Percentiles rank a stretch among this genome's conserved stretches.
These are phyloP conservation scores for Suillus decipiens DNA, from an alignment of 768 basidiomycete genomes.

Conservation along the genomic window DNA sequence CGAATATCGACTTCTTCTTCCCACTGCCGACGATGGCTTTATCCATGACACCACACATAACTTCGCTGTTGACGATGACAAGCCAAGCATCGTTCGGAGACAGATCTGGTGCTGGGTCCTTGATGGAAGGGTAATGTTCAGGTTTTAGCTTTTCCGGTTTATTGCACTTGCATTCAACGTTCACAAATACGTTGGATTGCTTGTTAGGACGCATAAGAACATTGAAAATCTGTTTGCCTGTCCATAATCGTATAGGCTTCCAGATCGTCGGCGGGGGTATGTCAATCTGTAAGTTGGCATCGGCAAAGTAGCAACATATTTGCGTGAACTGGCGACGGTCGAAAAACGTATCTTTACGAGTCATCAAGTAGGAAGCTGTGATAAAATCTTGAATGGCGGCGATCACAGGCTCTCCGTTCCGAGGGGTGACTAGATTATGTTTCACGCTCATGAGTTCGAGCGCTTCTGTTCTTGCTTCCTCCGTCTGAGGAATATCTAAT, in stretches of 20 bases:
- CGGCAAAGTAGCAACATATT: constrained; percentile 92
- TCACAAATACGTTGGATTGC: constrained; percentile 79
- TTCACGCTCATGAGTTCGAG: constrained; percentile 97
- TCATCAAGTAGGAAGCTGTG: constrained; percentile 95
- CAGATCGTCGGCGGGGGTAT: constrained; percentile 93
- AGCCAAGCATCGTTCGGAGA: constrained; percentile 98
- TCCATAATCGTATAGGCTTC: constrained; percentile 94
- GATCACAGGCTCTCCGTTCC: constrained; percentile 98
- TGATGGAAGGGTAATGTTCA: constrained; percentile 60
- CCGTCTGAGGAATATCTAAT: constrained; percentile 96
- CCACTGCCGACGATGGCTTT: constrained; percentile 97
- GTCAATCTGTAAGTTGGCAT: constrained; percentile 90
- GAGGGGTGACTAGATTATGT: constrained; percentile 94
- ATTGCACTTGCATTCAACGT: constrained; percentile 95
- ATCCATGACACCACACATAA: constrained; percentile 99
- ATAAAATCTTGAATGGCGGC: constrained; percentile 99
- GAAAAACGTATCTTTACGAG: constrained; percentile 89
- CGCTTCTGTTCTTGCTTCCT: constrained; percentile 96
- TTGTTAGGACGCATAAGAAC: constrained; percentile 95
- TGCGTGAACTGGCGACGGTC: constrained; percentile 95
- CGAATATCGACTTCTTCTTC: constrained; percentile 99
- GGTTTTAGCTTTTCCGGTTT: constrained; percentile 78
- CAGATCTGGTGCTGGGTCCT: constrained; percentile 69
- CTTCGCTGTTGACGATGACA: constrained; percentile 95
- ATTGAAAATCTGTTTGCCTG: constrained; percentile 98